Base-by-base conservation (phyloP, 1,284 basidiomycete species). In the Fistulinella staudtii region DNA sequence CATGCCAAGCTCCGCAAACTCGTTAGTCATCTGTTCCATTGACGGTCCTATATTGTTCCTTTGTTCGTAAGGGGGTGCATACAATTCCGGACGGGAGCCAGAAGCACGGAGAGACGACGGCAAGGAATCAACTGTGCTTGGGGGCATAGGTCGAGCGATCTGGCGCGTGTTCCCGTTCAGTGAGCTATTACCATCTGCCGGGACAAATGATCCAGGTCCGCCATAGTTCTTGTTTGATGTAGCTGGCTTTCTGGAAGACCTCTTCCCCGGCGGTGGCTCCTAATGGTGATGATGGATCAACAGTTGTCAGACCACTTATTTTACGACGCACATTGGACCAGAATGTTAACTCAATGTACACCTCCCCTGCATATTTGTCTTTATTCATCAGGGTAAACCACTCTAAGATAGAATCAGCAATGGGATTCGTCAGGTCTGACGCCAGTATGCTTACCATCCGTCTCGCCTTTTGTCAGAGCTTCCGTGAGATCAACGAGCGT, bases 341-440 rank as follows among this genome's bases (percentile, higher is more conserved):
- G 69, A 94, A 97, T 0, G 93, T 98, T 60, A 96, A 66, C 64
- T 98, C 94, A 18, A 97, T 73, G 59, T 94, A 96, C 15, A 98
- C 82, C 63, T 96, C 93, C 4, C 93, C 93, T 36, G 85, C 82
- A 65, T 95, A 96, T 56, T 93, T 91, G 52, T 90, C 90, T 68
- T 94, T 96, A 69, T 87, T 77, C 63, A 77, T 79, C 28, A 97
- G 72, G 14, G 83, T 85, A 61, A 96, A 94, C 95, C 95, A 99
- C 63, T 97, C 95, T 96, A 61, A 17, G 3, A 33, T 22, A 5
- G 30, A 15, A 43, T 64, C 23, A 45, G 21, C 10, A 53, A 37
- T 20, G 43, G 36, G 36, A 39, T 34, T 13, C 31, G 39, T 28
- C 20, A 35, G 31, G 31, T 28, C 30, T 25, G 15, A 39, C 29